Conservation (phyloP, 2,329 filamentous ascomycete genomes). For the Chrysosporium queenslandicum region DNA sequence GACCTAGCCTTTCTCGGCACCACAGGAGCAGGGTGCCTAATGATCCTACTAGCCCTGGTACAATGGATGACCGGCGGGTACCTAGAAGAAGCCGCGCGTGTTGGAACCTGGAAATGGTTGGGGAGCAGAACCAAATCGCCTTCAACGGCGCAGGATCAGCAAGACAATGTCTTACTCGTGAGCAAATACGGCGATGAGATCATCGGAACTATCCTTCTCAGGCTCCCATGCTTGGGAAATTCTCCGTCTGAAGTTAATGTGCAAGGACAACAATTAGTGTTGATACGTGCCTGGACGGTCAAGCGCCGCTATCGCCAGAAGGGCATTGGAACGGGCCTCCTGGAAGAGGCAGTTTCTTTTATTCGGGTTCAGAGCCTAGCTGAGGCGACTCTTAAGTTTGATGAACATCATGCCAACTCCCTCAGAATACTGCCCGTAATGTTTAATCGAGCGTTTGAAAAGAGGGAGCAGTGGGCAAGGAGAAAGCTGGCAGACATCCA, state of each 20-base stretch:
- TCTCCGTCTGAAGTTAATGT: constrained; percentile 11
- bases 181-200: constrained; percentile 55
- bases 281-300: constrained; percentile 77
- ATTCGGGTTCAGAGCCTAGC: constrained; percentile 59
- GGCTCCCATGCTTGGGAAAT: constrained; percentile 14
- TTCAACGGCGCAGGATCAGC: constrained; percentile 22
- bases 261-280: constrained; percentile 24
- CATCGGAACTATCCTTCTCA: constrained; percentile 59
- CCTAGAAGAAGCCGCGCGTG: constrained; percentile 50
- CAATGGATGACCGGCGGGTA: constrained; percentile 56
- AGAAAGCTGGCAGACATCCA: constrained; percentile 27
- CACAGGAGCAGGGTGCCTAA: constrained; percentile 37
- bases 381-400: constrained; percentile 52
- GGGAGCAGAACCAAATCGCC: constrained; percentile 23
- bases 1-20: constrained; percentile 8
- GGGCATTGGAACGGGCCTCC: constrained; percentile 61
- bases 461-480: constrained; percentile 48
- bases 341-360: constrained; percentile 61
- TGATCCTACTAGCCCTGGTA: constrained; percentile 49
- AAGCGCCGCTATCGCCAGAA: constrained; percentile 56
- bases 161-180: constrained; percentile 54
- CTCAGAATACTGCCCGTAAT: constrained; percentile 50
- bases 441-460: constrained; percentile 53
- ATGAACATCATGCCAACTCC: constrained; percentile 66
- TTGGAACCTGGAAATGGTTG: constrained; percentile 54